Conservation (phyloP, 2,329 filamentous ascomycete genomes). For the Stromatinia cepivora region DNA sequence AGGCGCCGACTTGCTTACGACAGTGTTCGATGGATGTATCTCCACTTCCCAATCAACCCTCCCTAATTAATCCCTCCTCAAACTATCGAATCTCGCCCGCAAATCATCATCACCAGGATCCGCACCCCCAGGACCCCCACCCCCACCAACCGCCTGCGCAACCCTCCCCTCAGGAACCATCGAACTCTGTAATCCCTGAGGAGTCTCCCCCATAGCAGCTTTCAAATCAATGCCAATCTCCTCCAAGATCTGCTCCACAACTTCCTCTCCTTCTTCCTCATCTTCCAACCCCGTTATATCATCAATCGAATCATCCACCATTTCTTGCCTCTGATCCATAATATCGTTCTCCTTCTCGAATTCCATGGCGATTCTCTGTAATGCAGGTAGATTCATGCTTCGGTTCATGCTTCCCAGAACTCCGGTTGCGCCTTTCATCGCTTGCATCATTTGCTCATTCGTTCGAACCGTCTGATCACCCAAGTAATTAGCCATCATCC, state of each 20-base stretch:
- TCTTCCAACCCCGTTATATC: constrained; percentile 88
- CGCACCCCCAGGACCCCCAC: constrained; percentile 55
- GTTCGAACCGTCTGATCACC: constrained; percentile 81
- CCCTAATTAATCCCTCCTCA: constrained; percentile 45
- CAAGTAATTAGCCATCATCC: constrained; percentile 20
- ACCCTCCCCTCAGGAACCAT: constrained; percentile 73
- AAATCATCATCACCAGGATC: constrained; percentile 80
- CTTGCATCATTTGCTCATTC: constrained; percentile 99
- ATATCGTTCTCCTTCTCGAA: constrained; percentile 99
- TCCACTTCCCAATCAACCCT: not conserved
- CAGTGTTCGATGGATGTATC: constrained; percentile 87
- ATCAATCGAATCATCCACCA: constrained; percentile 99
- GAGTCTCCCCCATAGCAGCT: constrained; percentile 86
- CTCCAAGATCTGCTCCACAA: constrained; percentile 93
- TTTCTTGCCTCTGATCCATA: constrained; percentile 98
- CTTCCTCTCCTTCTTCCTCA: constrained; percentile 94
- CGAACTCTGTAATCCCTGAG: constrained; percentile 75
- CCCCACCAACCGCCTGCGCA: constrained; percentile 80
- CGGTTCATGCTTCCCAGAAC: constrained; percentile 96
- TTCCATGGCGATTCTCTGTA: constrained; percentile 97
- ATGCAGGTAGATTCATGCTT: constrained; percentile 92
- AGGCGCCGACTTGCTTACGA: constrained; percentile 88
- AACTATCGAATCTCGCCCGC: constrained; percentile 87
- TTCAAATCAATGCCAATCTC: constrained; percentile 95
- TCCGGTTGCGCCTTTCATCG: constrained; percentile 96